phyloP scores from a whole-genome alignment of 2,329 filamentous ascomycete species.

The Penicillium sp. region DNA sequence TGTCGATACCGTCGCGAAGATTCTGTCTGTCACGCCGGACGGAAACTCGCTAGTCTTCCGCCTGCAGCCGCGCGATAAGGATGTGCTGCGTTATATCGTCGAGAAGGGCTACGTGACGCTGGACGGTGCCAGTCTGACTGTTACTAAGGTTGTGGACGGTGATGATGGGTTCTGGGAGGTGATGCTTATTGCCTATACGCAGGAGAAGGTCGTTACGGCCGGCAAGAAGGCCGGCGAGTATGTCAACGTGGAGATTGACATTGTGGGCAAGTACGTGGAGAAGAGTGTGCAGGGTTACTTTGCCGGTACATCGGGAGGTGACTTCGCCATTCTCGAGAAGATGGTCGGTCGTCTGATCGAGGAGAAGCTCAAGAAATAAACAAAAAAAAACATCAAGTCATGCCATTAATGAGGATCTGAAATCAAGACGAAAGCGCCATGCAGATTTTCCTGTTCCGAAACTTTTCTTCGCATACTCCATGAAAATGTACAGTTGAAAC shows the following conservation, averaged over 20 bases:
- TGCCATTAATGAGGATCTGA: constrained; percentile 10
- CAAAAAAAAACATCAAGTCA: constrained; percentile 2
- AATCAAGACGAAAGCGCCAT: constrained; percentile 4
- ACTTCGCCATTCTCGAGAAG: constrained; percentile 62
- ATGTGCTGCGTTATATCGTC: constrained; percentile 80
- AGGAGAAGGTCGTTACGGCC: constrained; percentile 83
- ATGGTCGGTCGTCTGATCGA: constrained; percentile 74
- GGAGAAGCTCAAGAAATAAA: constrained; percentile 56
- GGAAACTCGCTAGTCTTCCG: constrained; percentile 89
- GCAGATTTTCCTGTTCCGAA: constrained; percentile 4
- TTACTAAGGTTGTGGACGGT: constrained; percentile 79
- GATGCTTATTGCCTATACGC: constrained; percentile 96
- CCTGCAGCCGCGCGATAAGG: constrained; percentile 67
- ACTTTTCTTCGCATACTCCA: constrained; percentile 13
- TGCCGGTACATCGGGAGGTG: constrained; percentile 38
- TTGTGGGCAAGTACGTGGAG: constrained; percentile 64
- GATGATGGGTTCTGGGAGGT: constrained; percentile 86
- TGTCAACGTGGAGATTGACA: constrained; percentile 91
- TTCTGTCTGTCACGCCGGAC: constrained; percentile 71
- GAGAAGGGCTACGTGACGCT: constrained; percentile 95
- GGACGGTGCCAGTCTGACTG: constrained; percentile 90
- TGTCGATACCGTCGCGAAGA: constrained; percentile 82
- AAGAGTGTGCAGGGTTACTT: constrained; percentile 87
- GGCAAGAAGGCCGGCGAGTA: constrained; percentile 74
- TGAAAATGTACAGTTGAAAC: constrained; percentile 18